Evolutionary conservation across 2,329 filamentous ascomycete species (phyloP), one percentile per base, ranked within the genome.

Genomic region (Chrysosporium keratinophilum): DNA sequence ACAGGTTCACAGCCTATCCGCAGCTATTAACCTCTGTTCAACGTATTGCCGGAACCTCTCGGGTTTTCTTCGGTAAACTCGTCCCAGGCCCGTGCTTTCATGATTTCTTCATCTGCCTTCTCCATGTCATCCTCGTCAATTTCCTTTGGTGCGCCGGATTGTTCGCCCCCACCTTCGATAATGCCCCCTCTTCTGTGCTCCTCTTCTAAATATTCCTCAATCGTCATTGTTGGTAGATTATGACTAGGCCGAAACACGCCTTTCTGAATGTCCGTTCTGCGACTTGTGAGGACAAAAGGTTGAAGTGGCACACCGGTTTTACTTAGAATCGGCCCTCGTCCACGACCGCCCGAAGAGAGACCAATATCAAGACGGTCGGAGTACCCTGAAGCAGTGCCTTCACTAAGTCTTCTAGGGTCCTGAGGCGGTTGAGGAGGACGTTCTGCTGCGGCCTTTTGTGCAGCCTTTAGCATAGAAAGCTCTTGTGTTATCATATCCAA

Each of bases 151-250:
- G 81, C 73, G 14, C 79, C 81, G 61, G 83, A 86, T 59, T 84
- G 81, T 63, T 87, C 86, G 15, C 90, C 90, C 31, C 89, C 89
- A 35, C 90, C 93, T 65, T 96, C 86, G 53, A 97, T 87, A 55
- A 98, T 90, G 17, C 88, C 88, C 14, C 93, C 93, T 58, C 87
- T 77, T 60, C 80, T 79, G 64, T 80, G 79, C 73, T 97, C 93
- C 69, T 97, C 91, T 50, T 94, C 93, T 14, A 98, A 76, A 65
- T 97, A 98, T 72, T 98, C 93, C 62, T 98, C 93, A 57, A 98
- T 96, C 1, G 82, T 87, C 93, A 98, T 97, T 2, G 93, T 97
- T 0, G 93, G 93, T 55, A 98, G 73, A 70, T 88, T 96, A 67
- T 98, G 93, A 6, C 93, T 88, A 0, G 88, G 82, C 53, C 87